A percentile compares a stretch with the other conserved stretches of the same genome.
phyloP scores from a whole-genome alignment of 441 rosid genomes.

The Pelargonium citronellum region DNA sequence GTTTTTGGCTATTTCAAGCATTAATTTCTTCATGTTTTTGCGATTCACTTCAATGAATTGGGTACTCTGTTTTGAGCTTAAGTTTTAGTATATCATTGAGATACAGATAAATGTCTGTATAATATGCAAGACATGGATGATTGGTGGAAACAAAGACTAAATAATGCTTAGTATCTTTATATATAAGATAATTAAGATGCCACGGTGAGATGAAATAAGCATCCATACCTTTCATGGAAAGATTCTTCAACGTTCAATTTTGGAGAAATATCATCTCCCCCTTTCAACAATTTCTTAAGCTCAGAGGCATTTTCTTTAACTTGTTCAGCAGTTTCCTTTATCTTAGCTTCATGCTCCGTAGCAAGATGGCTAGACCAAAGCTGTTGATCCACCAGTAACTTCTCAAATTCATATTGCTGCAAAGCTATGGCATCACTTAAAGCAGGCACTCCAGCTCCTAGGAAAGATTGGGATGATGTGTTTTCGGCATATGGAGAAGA shows the following conservation, averaged over 20 bases:
- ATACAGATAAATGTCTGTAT: not conserved
- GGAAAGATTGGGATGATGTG: not conserved
- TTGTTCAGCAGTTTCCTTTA: constrained; percentile 3
- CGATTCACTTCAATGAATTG: not conserved
- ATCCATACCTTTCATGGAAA: constrained; percentile 5
- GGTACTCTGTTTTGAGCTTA: not conserved
- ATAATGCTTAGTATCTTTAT: not conserved
- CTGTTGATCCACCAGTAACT: not conserved
- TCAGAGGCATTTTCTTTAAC: not conserved
- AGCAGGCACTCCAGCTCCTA: constrained; percentile 8
- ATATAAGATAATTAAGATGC: not conserved
- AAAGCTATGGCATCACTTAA: constrained; percentile 2
- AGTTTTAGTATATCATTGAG: not conserved
- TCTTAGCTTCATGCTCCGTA: constrained; percentile 1
- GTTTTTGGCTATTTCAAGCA: not conserved
- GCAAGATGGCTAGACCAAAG: constrained; percentile 2
- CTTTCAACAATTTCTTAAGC: not conserved
- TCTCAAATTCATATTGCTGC: constrained; percentile 2
- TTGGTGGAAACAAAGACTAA: not conserved
- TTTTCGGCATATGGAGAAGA: not conserved
- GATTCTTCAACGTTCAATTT: not conserved
- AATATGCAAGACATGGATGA: not conserved
- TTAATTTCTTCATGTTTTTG: not conserved
- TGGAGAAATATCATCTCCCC: constrained; percentile 2
- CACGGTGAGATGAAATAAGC: not conserved